These are phyloP conservation scores for Paramyrothecium roridum DNA, from an alignment of 2,329 filamentous ascomycete species.

Conservation along the genomic window DNA sequence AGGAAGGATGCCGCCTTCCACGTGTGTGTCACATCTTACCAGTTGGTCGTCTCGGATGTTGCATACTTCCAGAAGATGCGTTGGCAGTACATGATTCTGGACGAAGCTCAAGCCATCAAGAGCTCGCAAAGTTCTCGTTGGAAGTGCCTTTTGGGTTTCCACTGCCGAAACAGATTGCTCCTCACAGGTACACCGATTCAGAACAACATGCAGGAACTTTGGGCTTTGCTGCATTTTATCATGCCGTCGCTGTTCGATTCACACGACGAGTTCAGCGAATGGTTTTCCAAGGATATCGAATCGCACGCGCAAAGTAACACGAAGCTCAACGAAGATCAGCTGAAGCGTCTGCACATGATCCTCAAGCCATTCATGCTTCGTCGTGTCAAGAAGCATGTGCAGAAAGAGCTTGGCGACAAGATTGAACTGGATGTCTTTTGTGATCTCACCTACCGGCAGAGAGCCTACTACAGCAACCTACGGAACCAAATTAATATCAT, in stretches of 20 bases:
- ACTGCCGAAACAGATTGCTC: conserved; percentile 89
- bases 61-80: conserved; percentile 99
- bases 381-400: conserved; percentile 99
- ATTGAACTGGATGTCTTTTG: conserved; percentile 96
- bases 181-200: conserved; percentile 97
- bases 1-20: conserved; percentile 92
- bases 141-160: conserved; percentile 92
- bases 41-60: conserved; percentile 92
- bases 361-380: conserved; percentile 99
- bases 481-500: conserved; percentile 98
- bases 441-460: conserved; percentile 92
- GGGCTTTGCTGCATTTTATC: conserved; percentile 97
- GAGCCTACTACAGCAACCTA: conserved; percentile 87
- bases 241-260: conserved; percentile 99
- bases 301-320: conserved; percentile 98
- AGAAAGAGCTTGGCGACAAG: conserved; percentile 98
- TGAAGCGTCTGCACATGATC: conserved; percentile 97
- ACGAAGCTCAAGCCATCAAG: conserved; percentile 98
- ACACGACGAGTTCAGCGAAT: conserved; percentile 88
- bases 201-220: conserved; percentile 99
- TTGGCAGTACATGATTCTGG: conserved; percentile 99
- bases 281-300: conserved; percentile 95
- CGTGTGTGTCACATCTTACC: conserved; percentile 94
- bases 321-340: conserved; percentile 98
- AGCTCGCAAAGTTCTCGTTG: conserved; percentile 93